Evolutionary conservation across 2,329 filamentous ascomycete species (phyloP).

Genomic region (Exophiala calicioides): DNA sequence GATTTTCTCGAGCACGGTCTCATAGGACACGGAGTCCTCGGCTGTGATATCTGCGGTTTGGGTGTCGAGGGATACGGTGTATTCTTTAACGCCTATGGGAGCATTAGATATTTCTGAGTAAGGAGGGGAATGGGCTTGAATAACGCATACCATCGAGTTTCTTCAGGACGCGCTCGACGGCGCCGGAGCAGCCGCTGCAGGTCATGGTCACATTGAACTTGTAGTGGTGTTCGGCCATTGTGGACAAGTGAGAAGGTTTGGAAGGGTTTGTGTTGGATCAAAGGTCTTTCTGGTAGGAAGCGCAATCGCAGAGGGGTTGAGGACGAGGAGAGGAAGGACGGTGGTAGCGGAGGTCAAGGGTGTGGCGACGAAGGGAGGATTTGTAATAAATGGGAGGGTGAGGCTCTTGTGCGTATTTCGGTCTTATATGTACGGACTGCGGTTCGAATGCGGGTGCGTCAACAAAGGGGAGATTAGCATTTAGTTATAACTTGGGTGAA

Average conservation of each 20-base stretch:
- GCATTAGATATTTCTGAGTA: conserved; percentile 17
- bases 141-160: conserved; percentile 87
- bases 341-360: too few species aligned
- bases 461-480: neutral
- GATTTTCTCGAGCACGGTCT: conserved; percentile 81
- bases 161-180: conserved; percentile 86
- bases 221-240: conserved; percentile 83
- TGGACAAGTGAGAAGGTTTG: conserved; percentile 27
- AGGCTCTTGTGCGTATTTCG: conserved; percentile 12
- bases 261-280: neutral
- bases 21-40: conserved; percentile 69
- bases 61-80: conserved; percentile 81
- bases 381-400: neutral
- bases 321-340: too few species aligned
- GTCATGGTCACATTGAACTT: conserved; percentile 93
- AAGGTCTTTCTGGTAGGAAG: neutral
- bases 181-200: conserved; percentile 95
- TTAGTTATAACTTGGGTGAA: neutral
- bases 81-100: conserved; percentile 74
- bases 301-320: neutral
- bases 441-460: neutral
- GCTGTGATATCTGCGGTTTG: conserved; percentile 80
- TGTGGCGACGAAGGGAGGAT: neutral
- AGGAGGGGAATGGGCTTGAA: too few species aligned
- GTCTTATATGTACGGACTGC: neutral